These are phyloP conservation scores for Datura wrightii DNA, from an alignment of 257 asterid species.

Conservation along the genomic window DNA sequence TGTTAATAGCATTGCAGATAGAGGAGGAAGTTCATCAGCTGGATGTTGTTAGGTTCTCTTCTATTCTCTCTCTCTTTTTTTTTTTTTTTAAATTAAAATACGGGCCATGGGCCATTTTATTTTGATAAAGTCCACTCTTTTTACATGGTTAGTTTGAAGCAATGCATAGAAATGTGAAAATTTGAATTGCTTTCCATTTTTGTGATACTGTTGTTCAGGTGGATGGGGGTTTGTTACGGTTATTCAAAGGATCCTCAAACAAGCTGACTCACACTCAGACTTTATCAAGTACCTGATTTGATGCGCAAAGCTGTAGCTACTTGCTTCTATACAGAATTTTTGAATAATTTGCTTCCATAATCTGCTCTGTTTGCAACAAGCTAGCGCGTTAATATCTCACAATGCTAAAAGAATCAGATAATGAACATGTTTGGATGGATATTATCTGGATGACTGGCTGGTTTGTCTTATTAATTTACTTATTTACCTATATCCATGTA, in stretches of 20 bases:
- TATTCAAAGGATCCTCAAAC: background rate
- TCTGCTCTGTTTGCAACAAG: background rate
- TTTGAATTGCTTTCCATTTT: background rate
- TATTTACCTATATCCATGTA: background rate
- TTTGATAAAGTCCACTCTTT: background rate
- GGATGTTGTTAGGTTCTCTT: background rate
- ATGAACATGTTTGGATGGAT: background rate
- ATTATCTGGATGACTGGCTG: background rate
- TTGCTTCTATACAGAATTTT: background rate
- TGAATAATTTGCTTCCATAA: background rate
- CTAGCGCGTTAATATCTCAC: background rate
- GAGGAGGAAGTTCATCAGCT: conserved; percentile 3
- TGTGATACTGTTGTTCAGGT: conserved; percentile 19
- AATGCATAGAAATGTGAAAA: background rate
- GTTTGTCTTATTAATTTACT: background rate
- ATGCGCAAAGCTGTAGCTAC: background rate
- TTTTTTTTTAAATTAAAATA: too few species aligned
- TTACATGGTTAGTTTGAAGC: background rate
- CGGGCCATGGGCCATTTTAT: too few species aligned
- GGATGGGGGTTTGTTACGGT: background rate
- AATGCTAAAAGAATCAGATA: background rate
- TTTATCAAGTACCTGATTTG: background rate
- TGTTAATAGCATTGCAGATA: conserved; percentile 9
- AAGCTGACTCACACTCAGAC: background rate
- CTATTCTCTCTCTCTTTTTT: background rate